These are phyloP conservation scores for Cercophora sp. DNA, from an alignment of 495 filamentous ascomycete genomes.

Conservation along the genomic window DNA sequence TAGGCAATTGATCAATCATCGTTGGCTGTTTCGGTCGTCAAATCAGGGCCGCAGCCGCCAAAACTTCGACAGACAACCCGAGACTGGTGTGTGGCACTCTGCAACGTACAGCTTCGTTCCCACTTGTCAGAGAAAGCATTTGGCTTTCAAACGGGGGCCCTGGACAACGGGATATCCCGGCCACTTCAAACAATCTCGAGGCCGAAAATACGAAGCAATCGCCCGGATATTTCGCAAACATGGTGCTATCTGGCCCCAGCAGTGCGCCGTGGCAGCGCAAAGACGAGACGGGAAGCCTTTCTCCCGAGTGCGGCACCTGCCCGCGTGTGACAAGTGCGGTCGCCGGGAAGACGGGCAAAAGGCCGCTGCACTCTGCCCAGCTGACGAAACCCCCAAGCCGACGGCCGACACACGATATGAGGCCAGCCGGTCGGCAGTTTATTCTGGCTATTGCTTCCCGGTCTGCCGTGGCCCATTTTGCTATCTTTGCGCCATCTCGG, in stretches of 20 bases:
- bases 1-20: too few species aligned
- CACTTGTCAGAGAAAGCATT: too few species aligned
- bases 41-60: too few species aligned
- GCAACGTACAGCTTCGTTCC: too few species aligned
- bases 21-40: too few species aligned
- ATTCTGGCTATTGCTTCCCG: too few species aligned
- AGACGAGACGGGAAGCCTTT: not conserved
- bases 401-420: not conserved
- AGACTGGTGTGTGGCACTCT: too few species aligned
- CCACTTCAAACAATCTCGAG: slow-evolving; percentile 13
- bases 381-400: not conserved
- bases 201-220: slow-evolving; percentile 5
- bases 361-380: not conserved
- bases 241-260: not conserved
- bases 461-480: too few species aligned
- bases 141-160: too few species aligned
- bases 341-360: not conserved
- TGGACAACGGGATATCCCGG: slow-evolving; percentile 18
- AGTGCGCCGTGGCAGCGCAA: not conserved
- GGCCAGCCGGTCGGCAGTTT: not conserved
- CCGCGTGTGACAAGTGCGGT: not conserved
- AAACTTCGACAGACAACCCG: too few species aligned
- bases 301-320: not conserved
- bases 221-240: not conserved
- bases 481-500: too few species aligned